Conservation (phyloP, 2,329 filamentous ascomycete species). For the Davidsoniella eucalypti region DNA sequence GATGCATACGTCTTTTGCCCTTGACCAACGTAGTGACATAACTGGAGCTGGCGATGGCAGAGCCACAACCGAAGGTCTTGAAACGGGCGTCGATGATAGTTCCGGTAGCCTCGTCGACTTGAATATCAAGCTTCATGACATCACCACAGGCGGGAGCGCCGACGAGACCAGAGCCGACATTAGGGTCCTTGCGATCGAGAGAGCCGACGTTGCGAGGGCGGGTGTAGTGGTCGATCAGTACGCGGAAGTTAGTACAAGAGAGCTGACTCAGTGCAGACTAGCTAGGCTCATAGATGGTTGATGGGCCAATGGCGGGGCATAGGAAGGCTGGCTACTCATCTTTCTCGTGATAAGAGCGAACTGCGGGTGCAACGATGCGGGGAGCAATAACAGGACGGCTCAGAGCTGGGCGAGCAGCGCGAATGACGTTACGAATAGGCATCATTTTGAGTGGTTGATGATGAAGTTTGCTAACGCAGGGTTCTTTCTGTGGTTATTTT, state of each 20-base stretch:
- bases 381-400: conserved; percentile 1
- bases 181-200: conserved; percentile 54
- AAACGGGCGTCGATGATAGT: conserved; percentile 92
- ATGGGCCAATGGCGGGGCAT: background rate
- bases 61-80: conserved; percentile 94
- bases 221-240: conserved; percentile 33
- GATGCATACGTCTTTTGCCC: conserved; percentile 51
- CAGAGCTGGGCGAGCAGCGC: conserved; percentile 5
- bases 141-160: conserved; percentile 79
- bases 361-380: background rate
- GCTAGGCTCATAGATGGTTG: background rate
- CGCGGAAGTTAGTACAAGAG: conserved; percentile 18
- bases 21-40: conserved; percentile 94
- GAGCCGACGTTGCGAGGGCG: conserved; percentile 39
- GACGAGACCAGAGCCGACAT: conserved; percentile 84
- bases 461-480: too few relatives aligned
- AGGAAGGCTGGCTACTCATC: conserved; percentile 27
- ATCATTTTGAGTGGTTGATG: conserved; percentile 5
- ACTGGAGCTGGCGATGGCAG: conserved; percentile 83
- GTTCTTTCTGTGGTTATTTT: background rate
- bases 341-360: conserved; percentile 43
- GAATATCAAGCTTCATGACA: conserved; percentile 69
- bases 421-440: conserved; percentile 9
- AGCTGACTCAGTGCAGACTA: conserved; percentile 4
- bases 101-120: conserved; percentile 73